Percentiles rank a stretch among this genome's conserved stretches.
Evolutionary conservation across 139 green algal species (phyloP).

Genomic region (Coccomyxa sp.): DNA sequence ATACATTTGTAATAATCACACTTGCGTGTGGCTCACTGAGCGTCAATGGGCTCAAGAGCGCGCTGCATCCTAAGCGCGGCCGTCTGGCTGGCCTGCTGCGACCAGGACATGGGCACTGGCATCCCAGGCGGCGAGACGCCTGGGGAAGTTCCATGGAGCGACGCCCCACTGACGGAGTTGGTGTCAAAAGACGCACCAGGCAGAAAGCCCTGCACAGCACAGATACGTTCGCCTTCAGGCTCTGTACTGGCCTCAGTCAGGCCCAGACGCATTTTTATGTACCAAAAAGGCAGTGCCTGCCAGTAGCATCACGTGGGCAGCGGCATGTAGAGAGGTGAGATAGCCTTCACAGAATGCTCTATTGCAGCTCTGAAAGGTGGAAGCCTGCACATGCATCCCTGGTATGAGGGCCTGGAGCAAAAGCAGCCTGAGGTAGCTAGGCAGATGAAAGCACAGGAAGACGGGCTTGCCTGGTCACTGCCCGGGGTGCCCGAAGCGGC

Average conservation of each 20-base stretch:
- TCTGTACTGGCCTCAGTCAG: not conserved
- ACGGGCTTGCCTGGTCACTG: not conserved
- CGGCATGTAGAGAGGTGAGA: not conserved
- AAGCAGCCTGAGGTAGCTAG: not conserved
- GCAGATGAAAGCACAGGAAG: too few relatives aligned
- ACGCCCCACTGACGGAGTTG: too few relatives aligned
- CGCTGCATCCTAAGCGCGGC: too few relatives aligned
- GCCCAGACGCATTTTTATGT: not conserved
- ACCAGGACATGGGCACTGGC: too few relatives aligned
- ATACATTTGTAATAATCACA: too few relatives aligned
- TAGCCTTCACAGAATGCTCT: not conserved
- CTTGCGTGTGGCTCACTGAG: too few relatives aligned
- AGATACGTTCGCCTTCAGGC: not conserved
- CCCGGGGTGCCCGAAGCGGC: not conserved
- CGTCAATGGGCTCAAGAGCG: too few relatives aligned
- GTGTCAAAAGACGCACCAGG: not conserved
- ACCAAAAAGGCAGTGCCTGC: not conserved
- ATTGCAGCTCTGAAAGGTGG: not conserved
- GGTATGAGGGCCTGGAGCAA: not conserved
- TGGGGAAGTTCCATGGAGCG: too few relatives aligned
- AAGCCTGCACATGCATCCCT: not conserved
- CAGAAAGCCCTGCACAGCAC: not conserved
- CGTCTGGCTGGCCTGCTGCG: too few relatives aligned
- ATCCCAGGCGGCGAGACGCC: too few relatives aligned
- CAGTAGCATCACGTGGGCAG: not conserved